A percentile compares a stretch with the other conserved stretches of the same genome.
phyloP scores from a whole-genome alignment of 306 rosid genomes.

The Nissolia schottii region DNA sequence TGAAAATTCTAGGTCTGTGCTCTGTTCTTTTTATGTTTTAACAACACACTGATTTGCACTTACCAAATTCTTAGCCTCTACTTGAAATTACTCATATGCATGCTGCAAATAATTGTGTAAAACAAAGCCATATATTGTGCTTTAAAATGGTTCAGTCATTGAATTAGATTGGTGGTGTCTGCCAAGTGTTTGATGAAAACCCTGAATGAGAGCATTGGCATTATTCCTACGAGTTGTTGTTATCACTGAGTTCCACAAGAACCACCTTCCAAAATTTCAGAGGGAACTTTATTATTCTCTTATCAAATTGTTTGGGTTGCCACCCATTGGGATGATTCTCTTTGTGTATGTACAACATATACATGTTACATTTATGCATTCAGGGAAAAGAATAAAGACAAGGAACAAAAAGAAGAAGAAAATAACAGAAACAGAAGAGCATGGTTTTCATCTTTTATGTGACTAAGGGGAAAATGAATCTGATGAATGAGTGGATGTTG shows the following conservation, averaged over 20 bases:
- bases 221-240: background rate
- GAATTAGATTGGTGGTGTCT: background rate
- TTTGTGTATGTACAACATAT: conserved; percentile 29
- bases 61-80: background rate
- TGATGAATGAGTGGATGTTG: conserved; percentile 43
- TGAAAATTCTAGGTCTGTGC: no score
- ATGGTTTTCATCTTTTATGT: conserved; percentile 4
- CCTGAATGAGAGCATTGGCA: conserved; percentile 5
- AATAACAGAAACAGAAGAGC: background rate
- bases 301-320: background rate
- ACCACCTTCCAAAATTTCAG: background rate
- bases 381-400: background rate
- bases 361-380: conserved; percentile 20
- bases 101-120: no score
- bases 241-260: background rate
- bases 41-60: background rate
- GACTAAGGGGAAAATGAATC: conserved; percentile 43
- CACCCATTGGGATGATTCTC: background rate
- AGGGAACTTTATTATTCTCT: conserved; percentile 1
- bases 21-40: no score
- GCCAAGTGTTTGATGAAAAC: conserved; percentile 35
- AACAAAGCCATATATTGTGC: no score
- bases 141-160: background rate
- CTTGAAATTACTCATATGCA: no score
- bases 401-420: background rate